These are phyloP conservation scores for Fusarium goolgardi DNA, from an alignment of 2,329 filamentous ascomycete genomes.

Conservation along the genomic window DNA sequence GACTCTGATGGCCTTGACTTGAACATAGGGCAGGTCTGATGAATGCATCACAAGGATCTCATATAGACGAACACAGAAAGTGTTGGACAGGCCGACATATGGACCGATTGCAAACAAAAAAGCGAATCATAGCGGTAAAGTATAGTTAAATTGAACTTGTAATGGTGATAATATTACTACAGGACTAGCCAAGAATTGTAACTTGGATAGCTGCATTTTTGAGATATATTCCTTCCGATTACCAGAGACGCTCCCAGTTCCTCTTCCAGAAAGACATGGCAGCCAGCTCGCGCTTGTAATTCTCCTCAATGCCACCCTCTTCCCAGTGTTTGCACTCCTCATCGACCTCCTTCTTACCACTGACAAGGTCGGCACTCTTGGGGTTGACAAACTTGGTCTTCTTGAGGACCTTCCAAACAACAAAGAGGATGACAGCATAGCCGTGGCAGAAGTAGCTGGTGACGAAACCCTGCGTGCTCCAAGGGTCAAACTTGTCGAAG, in stretches of 20 bases:
- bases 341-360: constrained; percentile 74
- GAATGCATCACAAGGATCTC: not conserved
- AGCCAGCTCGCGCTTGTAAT: constrained; percentile 53
- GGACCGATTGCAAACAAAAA: no score
- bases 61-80: not conserved
- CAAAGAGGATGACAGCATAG: constrained; percentile 67
- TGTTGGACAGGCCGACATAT: not conserved
- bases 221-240: constrained; percentile 16
- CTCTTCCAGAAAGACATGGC: constrained; percentile 52
- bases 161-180: constrained; percentile 9
- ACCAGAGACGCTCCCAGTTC: constrained; percentile 57
- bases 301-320: constrained; percentile 60
- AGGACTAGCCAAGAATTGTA: not conserved
- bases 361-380: constrained; percentile 48
- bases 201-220: not conserved
- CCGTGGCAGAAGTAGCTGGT: constrained; percentile 66
- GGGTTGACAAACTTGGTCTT: constrained; percentile 60
- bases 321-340: constrained; percentile 61
- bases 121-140: not conserved
- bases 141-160: not conserved
- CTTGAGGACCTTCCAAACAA: constrained; percentile 53
- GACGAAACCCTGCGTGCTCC: constrained; percentile 60
- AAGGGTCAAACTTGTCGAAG: constrained; percentile 66
- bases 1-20: not conserved
- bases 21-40: fast-evolving